A percentile compares a stretch with the other conserved stretches of the same genome.
phyloP scores from a whole-genome alignment of 208 protist genomes.

The Acanthamoeba castellanii region DNA sequence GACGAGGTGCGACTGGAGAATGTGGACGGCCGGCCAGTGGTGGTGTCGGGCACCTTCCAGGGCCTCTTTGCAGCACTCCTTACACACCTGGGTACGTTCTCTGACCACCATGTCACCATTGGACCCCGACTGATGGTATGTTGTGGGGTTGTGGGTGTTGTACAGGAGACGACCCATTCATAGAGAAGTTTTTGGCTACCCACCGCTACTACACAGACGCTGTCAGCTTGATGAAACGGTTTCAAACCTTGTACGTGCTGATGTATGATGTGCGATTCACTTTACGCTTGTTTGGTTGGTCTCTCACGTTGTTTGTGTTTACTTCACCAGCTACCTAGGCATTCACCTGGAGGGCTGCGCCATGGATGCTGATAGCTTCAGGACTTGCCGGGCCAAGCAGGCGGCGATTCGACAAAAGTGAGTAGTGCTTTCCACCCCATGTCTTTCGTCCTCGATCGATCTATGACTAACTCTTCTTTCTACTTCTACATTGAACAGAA shows the following conservation, averaged over 20 bases:
- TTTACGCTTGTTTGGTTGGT: neutral
- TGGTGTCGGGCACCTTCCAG: neutral
- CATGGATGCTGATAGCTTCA: neutral
- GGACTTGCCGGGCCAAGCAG: neutral
- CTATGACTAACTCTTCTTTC: neutral
- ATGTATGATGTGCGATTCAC: neutral
- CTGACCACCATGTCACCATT: too few species aligned
- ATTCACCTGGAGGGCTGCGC: neutral
- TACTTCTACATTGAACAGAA: neutral
- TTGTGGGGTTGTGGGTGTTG: neutral
- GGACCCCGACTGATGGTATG: too few species aligned
- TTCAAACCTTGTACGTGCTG: neutral
- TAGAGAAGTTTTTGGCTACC: slow-evolving; percentile 21
- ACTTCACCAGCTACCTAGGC: neutral
- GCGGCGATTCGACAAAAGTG: neutral
- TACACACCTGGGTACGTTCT: neutral
- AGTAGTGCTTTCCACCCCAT: too few species aligned
- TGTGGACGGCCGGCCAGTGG: neutral
- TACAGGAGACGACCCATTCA: neutral
- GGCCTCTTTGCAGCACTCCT: neutral
- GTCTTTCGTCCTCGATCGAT: too few species aligned
- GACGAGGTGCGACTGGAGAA: neutral
- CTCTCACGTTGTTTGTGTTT: neutral
- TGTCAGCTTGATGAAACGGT: neutral
- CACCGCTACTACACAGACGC: slow-evolving; percentile 45